Conservation (phyloP, 495 filamentous ascomycete genomes). For the Trypethelium eluteriae region DNA sequence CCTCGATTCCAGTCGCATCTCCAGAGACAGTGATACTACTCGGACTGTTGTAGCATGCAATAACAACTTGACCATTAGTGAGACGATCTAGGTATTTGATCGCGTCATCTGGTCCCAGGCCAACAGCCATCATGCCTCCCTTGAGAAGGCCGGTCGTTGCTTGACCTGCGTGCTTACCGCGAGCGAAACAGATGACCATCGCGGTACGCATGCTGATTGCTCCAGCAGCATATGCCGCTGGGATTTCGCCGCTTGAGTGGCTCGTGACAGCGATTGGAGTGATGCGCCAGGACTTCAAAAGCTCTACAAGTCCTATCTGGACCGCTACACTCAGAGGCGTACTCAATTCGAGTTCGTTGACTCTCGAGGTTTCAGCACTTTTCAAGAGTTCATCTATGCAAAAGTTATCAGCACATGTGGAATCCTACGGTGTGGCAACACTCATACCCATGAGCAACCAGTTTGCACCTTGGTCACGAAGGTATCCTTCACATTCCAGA, state of each 20-base stretch:
- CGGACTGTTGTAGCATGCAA: conserved; percentile 46
- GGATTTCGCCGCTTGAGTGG: conserved; percentile 59
- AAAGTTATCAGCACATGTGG: no score
- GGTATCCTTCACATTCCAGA: conserved; percentile 26
- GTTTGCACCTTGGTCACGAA: not conserved
- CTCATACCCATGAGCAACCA: conserved; percentile 19
- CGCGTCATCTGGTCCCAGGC: conserved; percentile 8
- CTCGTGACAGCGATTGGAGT: conserved; percentile 41
- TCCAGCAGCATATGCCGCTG: no score
- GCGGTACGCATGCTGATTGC: conserved; percentile 23
- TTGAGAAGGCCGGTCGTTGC: not conserved
- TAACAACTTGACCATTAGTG: conserved; percentile 2
- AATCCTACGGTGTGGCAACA: no score
- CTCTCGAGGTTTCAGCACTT: conserved; percentile 19
- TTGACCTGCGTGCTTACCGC: no score
- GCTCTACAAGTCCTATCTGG: conserved; percentile 25
- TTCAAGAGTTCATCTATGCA: conserved; percentile 22
- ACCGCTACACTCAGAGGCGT: conserved; percentile 26
- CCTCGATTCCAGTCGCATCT: conserved; percentile 42
- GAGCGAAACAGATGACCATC: no score
- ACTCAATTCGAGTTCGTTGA: conserved; percentile 17
- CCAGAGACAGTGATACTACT: conserved; percentile 54
- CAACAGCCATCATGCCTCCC: conserved; percentile 29
- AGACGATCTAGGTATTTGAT: not conserved
- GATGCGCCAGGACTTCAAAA: conserved; percentile 28